Base-by-base conservation (phyloP, 129 eudicot genomes). In the Pittosporum tobira region DNA sequence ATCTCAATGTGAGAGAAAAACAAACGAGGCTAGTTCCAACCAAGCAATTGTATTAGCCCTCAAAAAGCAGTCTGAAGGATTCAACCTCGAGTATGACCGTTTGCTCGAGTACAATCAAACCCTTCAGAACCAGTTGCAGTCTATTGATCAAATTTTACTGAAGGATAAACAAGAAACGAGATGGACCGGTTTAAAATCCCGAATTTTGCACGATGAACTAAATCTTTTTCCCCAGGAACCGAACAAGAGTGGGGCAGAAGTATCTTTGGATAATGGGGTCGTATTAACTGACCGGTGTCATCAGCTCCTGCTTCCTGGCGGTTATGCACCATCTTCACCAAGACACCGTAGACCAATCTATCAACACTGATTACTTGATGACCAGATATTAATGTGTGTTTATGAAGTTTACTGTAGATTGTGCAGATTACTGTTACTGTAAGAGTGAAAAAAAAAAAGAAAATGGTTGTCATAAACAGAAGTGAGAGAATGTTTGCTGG, bases 71-170 rank as follows among this genome's bases (percentile, higher is more conserved):
- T 57, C 64, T 1, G 75, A 71, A 55, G 52, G 45, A 20, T 63
- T 71, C 42, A 53, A 64, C 48, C 45, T 48, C 11, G 70, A 53
- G 51, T 63, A 71, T 38, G 49, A 64, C 44, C 63, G 48, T 1
- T 29, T 59, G 70, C 61, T 74, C 4, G 81, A 75, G 15, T 78
- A 79, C 71, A 79, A 79, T 57, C 69, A 79, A 27, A 53, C 49
- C 27, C 81, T 79, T 58, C 61, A 64, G 52, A 68, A 75, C 64
- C 85, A 79, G 37, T 56, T 79, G 20, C 78, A 75, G 27, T 69
- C 81, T 6, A 71, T 79, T 59, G 85, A 75, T 63, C 77, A 71
- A 18, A 58, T 51, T 11, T 48, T 59, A 59, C 5, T 68, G 11
- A 40, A 48, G 50, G 60, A 68, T 31, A 36, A 37, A 48, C 52